A percentile compares a stretch with the other conserved stretches of the same genome.
phyloP scores from a whole-genome alignment of 2,329 filamentous ascomycete species.

The Pseudohalonectria lignicola region DNA sequence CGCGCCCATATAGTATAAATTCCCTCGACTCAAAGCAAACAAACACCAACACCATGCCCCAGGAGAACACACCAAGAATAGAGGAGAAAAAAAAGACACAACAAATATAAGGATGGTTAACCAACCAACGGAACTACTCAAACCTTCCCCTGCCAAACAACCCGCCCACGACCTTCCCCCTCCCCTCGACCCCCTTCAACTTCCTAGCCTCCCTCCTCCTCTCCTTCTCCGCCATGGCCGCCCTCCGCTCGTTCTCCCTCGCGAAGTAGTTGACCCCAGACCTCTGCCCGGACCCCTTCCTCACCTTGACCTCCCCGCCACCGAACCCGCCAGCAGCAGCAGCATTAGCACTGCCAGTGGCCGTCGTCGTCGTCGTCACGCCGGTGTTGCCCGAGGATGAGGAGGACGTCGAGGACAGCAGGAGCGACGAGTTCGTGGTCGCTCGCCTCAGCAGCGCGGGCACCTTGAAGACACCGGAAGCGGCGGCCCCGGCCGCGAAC shows the following conservation, averaged over 20 bases:
- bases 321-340: constrained; percentile 13
- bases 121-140: no score
- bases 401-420: constrained; percentile 13
- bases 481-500: constrained; percentile 33
- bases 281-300: constrained; percentile 48
- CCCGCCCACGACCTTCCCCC: constrained; percentile 45
- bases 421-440: constrained; percentile 52
- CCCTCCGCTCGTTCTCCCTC: constrained; percentile 44
- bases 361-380: constrained; percentile 2
- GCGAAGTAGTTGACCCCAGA: constrained; percentile 52
- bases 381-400: neutral
- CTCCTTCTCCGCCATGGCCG: constrained; percentile 44
- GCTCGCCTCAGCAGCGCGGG: constrained; percentile 63
- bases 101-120: no score
- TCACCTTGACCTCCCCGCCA: constrained; percentile 17
- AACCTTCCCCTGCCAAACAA: constrained; percentile 47
- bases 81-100: no score
- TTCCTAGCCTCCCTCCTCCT: constrained; percentile 46
- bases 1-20: no score
- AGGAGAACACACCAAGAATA: no score
- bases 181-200: constrained; percentile 43
- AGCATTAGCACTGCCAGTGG: neutral
- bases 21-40: no score
- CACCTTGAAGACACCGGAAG: constrained; percentile 47
- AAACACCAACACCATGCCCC: no score